A percentile compares a stretch with the other conserved stretches of the same genome.
These are phyloP conservation scores for Epichloe coenophiala DNA, from an alignment of 2,329 filamentous ascomycete species.

Conservation along the genomic window DNA sequence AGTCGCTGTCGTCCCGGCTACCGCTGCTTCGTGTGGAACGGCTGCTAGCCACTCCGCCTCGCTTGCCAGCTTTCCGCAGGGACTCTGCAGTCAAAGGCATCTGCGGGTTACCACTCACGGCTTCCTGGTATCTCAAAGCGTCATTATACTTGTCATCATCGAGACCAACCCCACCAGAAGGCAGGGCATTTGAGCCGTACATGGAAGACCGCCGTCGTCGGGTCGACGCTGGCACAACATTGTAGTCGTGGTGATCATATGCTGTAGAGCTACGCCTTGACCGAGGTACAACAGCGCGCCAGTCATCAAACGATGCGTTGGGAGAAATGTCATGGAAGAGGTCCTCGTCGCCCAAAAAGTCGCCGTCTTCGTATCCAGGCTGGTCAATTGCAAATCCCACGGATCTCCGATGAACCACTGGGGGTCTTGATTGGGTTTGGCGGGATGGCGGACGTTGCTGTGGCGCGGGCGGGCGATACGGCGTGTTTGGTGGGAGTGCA, in stretches of 20 bases:
- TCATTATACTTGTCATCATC: slow-evolving; percentile 26
- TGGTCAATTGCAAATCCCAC: slow-evolving; percentile 18
- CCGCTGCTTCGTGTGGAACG: slow-evolving; percentile 44
- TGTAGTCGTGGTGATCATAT: slow-evolving; percentile 26
- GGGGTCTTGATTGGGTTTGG: slow-evolving; percentile 18
- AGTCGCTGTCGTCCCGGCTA: slow-evolving; percentile 52
- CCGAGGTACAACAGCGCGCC: slow-evolving; percentile 19
- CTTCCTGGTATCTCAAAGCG: slow-evolving; percentile 36
- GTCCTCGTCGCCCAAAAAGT: slow-evolving; percentile 19
- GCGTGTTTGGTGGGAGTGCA: slow-evolving; percentile 15
- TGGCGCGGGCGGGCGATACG: slow-evolving; percentile 17
- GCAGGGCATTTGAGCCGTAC: slow-evolving; percentile 23
- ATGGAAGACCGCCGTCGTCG: slow-evolving; percentile 27
- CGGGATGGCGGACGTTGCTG: slow-evolving; percentile 11
- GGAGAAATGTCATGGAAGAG: slow-evolving; percentile 27
- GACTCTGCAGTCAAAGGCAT: slow-evolving; percentile 42
- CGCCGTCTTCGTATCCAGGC: slow-evolving; percentile 25
- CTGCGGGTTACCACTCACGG: slow-evolving; percentile 30
- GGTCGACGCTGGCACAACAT: slow-evolving; percentile 25
- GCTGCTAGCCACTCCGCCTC: slow-evolving; percentile 34
- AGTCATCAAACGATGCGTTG: slow-evolving; percentile 19
- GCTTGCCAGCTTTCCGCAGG: slow-evolving; percentile 35
- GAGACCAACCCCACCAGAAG: slow-evolving; percentile 20
- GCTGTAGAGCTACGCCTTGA: slow-evolving; percentile 21
- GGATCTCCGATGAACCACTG: slow-evolving; percentile 15